Conservation (phyloP, 2,329 filamentous ascomycete genomes). For the Colletotrichum shisoi region DNA sequence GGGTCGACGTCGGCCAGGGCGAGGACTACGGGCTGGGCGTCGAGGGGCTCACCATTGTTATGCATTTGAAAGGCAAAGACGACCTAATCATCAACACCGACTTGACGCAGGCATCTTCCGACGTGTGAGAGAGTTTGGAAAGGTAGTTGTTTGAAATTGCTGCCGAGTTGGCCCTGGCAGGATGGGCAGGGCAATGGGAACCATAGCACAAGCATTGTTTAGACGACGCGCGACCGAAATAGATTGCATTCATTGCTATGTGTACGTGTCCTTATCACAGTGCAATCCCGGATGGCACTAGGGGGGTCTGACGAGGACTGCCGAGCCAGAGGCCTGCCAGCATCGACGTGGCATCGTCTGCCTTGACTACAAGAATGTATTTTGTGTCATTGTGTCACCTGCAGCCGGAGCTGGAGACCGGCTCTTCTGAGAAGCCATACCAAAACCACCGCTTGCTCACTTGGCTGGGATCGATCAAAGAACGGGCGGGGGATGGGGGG, state of each 20-base stretch:
- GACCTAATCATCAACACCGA: slow-evolving; percentile 63
- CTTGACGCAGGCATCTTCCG: slow-evolving; percentile 43
- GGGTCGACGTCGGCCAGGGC: slow-evolving; percentile 40
- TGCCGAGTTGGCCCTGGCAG: neutral
- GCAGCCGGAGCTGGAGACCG: neutral
- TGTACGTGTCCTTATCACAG: too few species aligned
- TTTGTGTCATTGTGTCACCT: neutral
- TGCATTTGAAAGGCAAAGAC: slow-evolving; percentile 59
- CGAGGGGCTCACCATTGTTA: slow-evolving; percentile 59
- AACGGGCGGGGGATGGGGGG: neutral
- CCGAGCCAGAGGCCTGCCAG: neutral
- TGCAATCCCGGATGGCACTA: neutral
- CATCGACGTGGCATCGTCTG: neutral
- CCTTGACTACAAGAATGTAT: neutral
- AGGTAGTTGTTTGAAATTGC: neutral
- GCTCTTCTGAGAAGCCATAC: neutral
- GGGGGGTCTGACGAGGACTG: neutral
- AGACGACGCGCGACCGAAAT: slow-evolving; percentile 16
- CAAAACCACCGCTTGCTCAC: neutral
- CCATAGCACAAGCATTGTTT: slow-evolving; percentile 34
- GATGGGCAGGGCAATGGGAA: slow-evolving; percentile 23
- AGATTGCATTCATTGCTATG: neutral
- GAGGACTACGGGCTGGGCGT: slow-evolving; percentile 53
- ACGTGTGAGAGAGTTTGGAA: slow-evolving; percentile 1
- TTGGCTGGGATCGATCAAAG: neutral